These are phyloP conservation scores for Ophiocordyceps camponoti-saundersi DNA, from an alignment of 2,329 filamentous ascomycete genomes.

Conservation along the genomic window DNA sequence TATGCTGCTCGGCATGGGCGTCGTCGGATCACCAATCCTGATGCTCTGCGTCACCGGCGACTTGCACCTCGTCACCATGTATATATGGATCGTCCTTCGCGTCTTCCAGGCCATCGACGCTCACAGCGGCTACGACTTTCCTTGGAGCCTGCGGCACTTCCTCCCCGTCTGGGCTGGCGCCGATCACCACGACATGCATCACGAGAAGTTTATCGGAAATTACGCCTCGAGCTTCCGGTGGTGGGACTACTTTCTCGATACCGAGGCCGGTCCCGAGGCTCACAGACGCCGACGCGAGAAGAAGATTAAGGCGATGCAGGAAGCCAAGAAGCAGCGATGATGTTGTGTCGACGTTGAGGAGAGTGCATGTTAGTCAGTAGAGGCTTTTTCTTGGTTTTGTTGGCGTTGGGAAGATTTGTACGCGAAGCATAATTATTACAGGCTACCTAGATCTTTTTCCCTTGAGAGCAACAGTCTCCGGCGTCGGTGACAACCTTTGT, in stretches of 20 bases:
- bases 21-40: conserved; percentile 64
- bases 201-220: conserved; percentile 98
- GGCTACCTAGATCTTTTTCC: background rate
- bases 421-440: conserved; percentile 7
- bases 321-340: conserved; percentile 51
- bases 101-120: conserved; percentile 96
- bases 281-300: conserved; percentile 67
- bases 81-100: conserved; percentile 82
- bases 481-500: conserved; percentile 26
- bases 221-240: conserved; percentile 96
- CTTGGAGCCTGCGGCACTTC: conserved; percentile 90
- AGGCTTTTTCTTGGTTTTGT: conserved; percentile 9
- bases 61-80: conserved; percentile 94
- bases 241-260: conserved; percentile 94
- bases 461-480: conserved; percentile 35
- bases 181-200: conserved; percentile 90
- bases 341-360: background rate
- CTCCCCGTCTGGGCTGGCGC: conserved; percentile 96
- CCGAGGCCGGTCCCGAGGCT: conserved; percentile 79
- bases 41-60: conserved; percentile 73
- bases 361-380: conserved; percentile 5
- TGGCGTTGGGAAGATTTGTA: conserved; percentile 11
- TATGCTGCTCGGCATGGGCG: conserved; percentile 82
- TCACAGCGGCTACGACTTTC: conserved; percentile 96
- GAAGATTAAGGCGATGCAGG: conserved; percentile 45